Base-by-base conservation (phyloP, 495 filamentous ascomycete species). In the Bathelium albidoporum region DNA sequence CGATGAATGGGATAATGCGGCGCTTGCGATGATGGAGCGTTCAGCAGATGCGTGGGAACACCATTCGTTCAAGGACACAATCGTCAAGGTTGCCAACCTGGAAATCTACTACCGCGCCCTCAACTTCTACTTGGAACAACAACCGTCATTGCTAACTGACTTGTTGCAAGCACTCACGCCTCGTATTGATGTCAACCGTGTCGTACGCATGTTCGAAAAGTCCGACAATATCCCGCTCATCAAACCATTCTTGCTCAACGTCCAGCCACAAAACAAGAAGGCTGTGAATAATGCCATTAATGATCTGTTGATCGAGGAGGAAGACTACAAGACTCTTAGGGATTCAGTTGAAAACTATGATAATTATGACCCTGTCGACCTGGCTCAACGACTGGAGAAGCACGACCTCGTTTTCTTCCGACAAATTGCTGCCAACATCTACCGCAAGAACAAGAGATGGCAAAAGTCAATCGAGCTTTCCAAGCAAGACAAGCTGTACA, bases 391-490 rank as follows among this genome's bases (percentile, higher is more conserved):
- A 53, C 79, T 99, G 16, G 95, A 99, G 82, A 87, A 89, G 74
- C 95, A 99, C 71, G 92, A 97, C 53, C 82, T 97, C 44, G 90
- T 99, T 67, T 99, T 99, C 86, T 99, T 99, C 88, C 86, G 95
- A 68, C 95, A 99, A 78, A 95, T 97, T 69, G 93, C 95, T 11
- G 90, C 95, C 68, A 95, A 83, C 80, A 97, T 99, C 78, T 99
- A 97, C 80, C 90, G 95, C 66, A 97, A 97, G 83, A 97, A 96
- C 81, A 97, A 97, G 86, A 85, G 95, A 64, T 99, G 95, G 95
- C 91, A 95, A 75, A 97, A 97, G 80, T 97, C 94, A n/a, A 97
- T 99, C 75, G 85, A 89, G 59, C 80, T 99, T 55, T 96, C 91
- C 12, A 99, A 99, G 83, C 95, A 97, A 74, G 95, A 99, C 79